A percentile compares a stretch with the other conserved stretches of the same genome.
Evolutionary conservation across 192 early-diverging fungal genomes (phyloP).

Genomic region (Chytriomyces confervae): DNA sequence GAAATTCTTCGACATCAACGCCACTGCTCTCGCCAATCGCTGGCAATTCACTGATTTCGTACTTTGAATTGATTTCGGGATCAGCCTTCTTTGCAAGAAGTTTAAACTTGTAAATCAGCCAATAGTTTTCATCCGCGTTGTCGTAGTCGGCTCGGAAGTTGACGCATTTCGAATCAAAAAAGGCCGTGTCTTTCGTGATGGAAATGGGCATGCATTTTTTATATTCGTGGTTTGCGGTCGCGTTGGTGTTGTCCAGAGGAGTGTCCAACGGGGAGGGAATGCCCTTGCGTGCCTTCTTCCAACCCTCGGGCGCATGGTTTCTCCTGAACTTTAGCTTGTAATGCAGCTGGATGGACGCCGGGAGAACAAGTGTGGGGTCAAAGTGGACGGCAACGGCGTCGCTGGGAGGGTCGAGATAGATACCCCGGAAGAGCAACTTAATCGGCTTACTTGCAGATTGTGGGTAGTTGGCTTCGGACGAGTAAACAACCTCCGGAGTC

Average conservation of each 20-base stretch:
- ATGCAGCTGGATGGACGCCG: slow-evolving; percentile 11
- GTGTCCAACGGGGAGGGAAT: not conserved
- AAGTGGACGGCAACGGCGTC: slow-evolving; percentile 11
- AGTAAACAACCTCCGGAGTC: too few relatives aligned
- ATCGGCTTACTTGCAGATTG: not conserved
- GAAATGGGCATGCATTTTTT: not conserved
- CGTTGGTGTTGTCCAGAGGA: not conserved
- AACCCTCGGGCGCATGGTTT: slow-evolving; percentile 7
- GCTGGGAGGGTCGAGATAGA: slow-evolving; percentile 7
- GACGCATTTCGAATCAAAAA: slow-evolving; percentile 5
- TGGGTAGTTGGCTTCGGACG: too few relatives aligned
- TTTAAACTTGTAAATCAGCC: slow-evolving; percentile 32
- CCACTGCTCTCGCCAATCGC: not conserved
- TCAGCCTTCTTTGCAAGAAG: not conserved
- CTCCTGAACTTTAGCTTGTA: slow-evolving; percentile 8
- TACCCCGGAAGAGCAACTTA: not conserved
- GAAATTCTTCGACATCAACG: not conserved
- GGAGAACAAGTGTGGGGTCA: slow-evolving; percentile 1
- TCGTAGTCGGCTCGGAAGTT: slow-evolving; percentile 12
- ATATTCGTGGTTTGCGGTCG: not conserved
- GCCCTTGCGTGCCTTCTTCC: not conserved
- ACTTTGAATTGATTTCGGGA: too few relatives aligned
- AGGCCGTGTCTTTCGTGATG: not conserved
- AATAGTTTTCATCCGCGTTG: not conserved
- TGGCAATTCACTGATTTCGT: not conserved